Evolutionary conservation across 2,329 filamentous ascomycete genomes (phyloP).

Genomic region (Beauveria bassiana): DNA sequence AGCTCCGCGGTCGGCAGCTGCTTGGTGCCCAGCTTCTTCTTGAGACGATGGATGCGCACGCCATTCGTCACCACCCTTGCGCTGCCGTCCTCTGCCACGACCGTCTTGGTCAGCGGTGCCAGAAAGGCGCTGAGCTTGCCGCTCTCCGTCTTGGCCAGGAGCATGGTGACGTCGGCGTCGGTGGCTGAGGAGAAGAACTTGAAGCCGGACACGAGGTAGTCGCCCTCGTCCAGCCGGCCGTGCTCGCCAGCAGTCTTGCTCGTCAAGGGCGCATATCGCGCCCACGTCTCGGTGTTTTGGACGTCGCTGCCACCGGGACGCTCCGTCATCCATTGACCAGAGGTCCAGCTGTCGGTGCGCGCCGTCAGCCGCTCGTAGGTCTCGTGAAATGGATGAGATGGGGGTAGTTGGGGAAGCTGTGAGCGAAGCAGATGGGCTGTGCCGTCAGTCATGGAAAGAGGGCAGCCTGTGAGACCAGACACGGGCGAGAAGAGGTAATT

Average conservation of each 20-base stretch:
- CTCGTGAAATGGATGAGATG: conserved; percentile 11
- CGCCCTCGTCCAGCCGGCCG: conserved; percentile 11
- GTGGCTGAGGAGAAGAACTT: conserved; percentile 15
- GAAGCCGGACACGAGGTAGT: conserved; percentile 14
- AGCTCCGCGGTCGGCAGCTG: conserved; percentile 14
- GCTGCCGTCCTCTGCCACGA: conserved; percentile 2
- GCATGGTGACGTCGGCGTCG: conserved; percentile 12
- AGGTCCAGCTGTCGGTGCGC: conserved; percentile 10
- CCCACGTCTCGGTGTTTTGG: conserved; percentile 14
- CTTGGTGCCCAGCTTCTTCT: conserved; percentile 14
- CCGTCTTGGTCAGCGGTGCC: conserved; percentile 10
- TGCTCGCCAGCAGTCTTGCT: background rate
- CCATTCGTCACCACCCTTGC: conserved; percentile 10
- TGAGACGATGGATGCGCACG: conserved; percentile 13
- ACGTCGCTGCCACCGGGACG: conserved; percentile 13
- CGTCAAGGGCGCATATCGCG: background rate
- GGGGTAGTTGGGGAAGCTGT: conserved; percentile 5
- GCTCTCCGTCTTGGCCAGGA: conserved; percentile 13
- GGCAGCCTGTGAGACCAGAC: conserved; percentile 11
- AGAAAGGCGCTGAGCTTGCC: conserved; percentile 14
- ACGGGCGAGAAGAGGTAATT: conserved; percentile 12
- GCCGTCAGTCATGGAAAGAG: conserved; percentile 13
- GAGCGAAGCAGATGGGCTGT: conserved; percentile 9
- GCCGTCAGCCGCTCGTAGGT: conserved; percentile 5
- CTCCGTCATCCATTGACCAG: conserved; percentile 15